Evolutionary conservation across 208 protist species (phyloP), one percentile per base, ranked within the genome.

Genomic region (Wallacemonas sp.): DNA sequence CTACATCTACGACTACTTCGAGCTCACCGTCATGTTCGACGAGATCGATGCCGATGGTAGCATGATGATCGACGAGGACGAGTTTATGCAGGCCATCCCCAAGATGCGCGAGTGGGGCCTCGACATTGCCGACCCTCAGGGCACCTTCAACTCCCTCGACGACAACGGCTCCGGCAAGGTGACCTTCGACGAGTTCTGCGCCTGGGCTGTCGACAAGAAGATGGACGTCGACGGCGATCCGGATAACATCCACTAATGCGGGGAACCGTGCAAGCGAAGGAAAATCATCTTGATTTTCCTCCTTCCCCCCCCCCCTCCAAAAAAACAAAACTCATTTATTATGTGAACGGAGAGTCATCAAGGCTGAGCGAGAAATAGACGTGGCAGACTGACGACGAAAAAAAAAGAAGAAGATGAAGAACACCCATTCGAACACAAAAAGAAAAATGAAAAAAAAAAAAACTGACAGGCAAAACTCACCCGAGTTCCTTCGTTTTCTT

Each of bases 11-110:
- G 45, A 68, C 63, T 46, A 68, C 46, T 49, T 68, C 46, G 63
- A 55, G 39, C 70, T 85, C 71, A 82, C 54, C n/a, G 67, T 82
- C 11, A 84, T 88, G 75, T 88, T 88, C 57, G 78, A 88, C 64
- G 57, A 65, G 48, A 82, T 88, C 42, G 82, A 88, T 62, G 68
- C 70, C 22, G 64, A 61, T 31, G 75, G 75, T 50, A 80, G 82
- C 66, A 66, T 70, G 50, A 57, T 79, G 32, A 49, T 87, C 26
- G 67, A 79, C 50, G 3, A 70, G 28, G 46, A 78, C 20, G 82
- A 87, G 78, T 87, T 87, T 55, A 64, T 59, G 67, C 20, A 66
- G 12, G 81, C 73, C 23, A 52, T 69, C 1, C 65, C 76, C 12
- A 70, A 74, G 63, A 62, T 87, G 18, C 49, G 65, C 38, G 22